Evolutionary conservation across 1,284 basidiomycete genomes (phyloP).

Genomic region (Clitocybe nebularis): DNA sequence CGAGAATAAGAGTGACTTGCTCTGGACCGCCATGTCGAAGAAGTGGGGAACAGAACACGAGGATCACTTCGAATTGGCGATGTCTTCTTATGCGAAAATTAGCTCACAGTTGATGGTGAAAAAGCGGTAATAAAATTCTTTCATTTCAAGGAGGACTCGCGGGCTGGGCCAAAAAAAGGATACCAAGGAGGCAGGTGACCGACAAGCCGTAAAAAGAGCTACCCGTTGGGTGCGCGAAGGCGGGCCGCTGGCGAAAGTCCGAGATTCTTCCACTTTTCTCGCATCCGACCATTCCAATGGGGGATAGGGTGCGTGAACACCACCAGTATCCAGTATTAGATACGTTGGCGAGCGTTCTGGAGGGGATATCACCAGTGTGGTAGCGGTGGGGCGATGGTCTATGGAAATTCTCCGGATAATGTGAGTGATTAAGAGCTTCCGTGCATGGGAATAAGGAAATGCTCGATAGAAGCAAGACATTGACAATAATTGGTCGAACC

Average conservation of each 20-base stretch:
- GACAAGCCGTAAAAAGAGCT: conserved; percentile 6
- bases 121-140: conserved; percentile 12
- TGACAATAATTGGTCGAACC: too few relatives aligned
- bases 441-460: neutral
- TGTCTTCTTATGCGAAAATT: conserved; percentile 9
- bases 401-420: neutral
- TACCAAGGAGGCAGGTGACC: conserved; percentile 21
- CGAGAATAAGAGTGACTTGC: conserved; percentile 16
- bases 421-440: neutral
- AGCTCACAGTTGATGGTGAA: conserved; percentile 8
- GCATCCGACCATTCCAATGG: neutral
- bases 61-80: neutral
- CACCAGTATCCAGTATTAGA: neutral
- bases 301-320: neutral
- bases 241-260: conserved; percentile 13
- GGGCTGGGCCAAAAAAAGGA: conserved; percentile 17
- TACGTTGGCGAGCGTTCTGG: neutral
- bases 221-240: conserved; percentile 7
- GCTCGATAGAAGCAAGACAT: too few relatives aligned
- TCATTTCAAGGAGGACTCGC: conserved; percentile 8
- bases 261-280: conserved; percentile 15
- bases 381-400: neutral
- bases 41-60: conserved; percentile 2
- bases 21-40: conserved; percentile 16
- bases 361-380: neutral